Percentiles rank a stretch among this genome's conserved stretches.
phyloP scores from a whole-genome alignment of 2,329 filamentous ascomycete species.

The Cercospora brassicicola region DNA sequence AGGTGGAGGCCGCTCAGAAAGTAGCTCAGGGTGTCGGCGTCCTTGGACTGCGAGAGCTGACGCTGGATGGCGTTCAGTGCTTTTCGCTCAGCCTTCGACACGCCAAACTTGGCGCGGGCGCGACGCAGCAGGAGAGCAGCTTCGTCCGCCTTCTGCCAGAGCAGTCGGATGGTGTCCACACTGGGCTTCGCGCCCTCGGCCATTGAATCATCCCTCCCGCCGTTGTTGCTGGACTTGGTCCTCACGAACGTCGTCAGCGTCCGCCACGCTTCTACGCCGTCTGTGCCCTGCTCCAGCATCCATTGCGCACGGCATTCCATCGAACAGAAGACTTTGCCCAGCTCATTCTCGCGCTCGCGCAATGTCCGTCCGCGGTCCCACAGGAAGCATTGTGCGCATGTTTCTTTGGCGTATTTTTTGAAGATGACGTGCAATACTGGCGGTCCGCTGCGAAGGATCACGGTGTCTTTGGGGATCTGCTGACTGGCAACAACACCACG shows the following conservation, averaged over 20 bases:
- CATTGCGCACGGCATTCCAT: conserved; percentile 41
- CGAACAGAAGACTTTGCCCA: conserved; percentile 49
- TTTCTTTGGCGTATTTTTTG: conserved; percentile 50
- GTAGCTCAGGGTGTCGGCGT: conserved; percentile 45
- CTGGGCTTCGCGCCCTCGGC: conserved; percentile 20
- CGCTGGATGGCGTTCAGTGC: conserved; percentile 14
- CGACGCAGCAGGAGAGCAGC: conserved; percentile 19
- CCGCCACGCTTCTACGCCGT: conserved; percentile 36
- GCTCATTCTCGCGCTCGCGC: conserved; percentile 40
- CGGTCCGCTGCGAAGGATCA: conserved; percentile 42
- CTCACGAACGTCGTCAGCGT: conserved; percentile 28
- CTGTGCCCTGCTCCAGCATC: conserved; percentile 33
- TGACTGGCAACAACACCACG: conserved; percentile 48
- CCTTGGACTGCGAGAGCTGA: conserved; percentile 20
- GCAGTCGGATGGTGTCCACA: conserved; percentile 23
- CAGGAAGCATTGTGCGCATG: conserved; percentile 50
- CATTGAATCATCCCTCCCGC: conserved; percentile 13
- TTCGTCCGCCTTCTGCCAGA: conserved; percentile 28
- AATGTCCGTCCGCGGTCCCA: conserved; percentile 49
- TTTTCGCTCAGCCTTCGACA: conserved; percentile 22
- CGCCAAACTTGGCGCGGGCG: neutral
- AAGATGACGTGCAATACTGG: conserved; percentile 46
- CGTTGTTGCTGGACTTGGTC: conserved; percentile 20
- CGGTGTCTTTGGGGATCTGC: conserved; percentile 39
- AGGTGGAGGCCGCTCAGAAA: conserved; percentile 45